These are phyloP conservation scores for Asclepias syriaca DNA, from an alignment of 257 asterid species.

Conservation along the genomic window DNA sequence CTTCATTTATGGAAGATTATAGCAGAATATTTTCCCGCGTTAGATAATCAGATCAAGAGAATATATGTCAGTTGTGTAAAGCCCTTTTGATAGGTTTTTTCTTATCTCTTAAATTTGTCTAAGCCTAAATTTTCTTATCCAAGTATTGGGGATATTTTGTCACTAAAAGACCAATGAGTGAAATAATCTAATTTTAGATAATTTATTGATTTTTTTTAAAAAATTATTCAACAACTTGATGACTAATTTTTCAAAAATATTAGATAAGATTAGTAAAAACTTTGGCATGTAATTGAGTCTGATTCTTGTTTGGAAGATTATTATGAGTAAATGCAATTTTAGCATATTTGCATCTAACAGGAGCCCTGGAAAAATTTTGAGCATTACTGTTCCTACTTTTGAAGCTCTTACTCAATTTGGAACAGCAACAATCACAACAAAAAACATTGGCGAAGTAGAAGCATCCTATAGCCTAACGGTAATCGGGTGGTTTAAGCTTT, in stretches of 20 bases:
- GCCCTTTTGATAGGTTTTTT: background rate
- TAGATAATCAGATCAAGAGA: background rate
- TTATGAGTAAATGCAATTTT: background rate
- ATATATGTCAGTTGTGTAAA: background rate
- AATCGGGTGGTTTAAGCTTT: conserved; percentile 4
- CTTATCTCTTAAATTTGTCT: background rate
- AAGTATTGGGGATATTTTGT: background rate
- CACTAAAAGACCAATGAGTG: background rate
- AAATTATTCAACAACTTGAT: background rate
- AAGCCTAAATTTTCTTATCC: background rate
- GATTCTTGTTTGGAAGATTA: background rate
- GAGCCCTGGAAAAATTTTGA: conserved; percentile 88
- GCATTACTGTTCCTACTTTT: conserved; percentile 72
- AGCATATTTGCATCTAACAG: conserved; percentile 30
- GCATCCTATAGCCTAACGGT: conserved; percentile 99
- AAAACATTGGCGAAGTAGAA: conserved; percentile 84
- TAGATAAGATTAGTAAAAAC: background rate
- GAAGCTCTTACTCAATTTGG: conserved; percentile 95
- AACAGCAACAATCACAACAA: conserved; percentile 76
- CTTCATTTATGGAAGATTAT: background rate
- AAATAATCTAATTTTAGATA: background rate
- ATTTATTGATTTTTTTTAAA: background rate
- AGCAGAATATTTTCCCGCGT: background rate
- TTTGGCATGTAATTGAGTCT: background rate
- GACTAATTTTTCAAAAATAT: background rate